phyloP scores from a whole-genome alignment of 257 asterid genomes.

The Lavandula angustifolia region DNA sequence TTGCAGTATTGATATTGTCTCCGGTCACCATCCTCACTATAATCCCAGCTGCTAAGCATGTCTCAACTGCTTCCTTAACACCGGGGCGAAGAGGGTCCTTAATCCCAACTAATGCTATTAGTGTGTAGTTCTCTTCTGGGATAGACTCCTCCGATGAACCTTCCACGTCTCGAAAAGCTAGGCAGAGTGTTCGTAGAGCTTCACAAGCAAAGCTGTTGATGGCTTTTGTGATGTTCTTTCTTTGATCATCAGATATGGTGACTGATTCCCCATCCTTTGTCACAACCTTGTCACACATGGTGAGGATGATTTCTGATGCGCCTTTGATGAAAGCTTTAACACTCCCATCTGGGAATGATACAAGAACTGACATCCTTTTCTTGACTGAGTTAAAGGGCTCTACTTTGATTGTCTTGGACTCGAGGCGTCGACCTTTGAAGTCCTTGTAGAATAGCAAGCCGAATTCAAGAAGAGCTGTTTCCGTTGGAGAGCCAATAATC shows the following conservation, averaged over 20 bases:
- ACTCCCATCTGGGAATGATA: constrained; percentile 38
- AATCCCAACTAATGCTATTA: constrained; percentile 69
- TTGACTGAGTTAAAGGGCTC: constrained; percentile 78
- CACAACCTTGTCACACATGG: constrained; percentile 54
- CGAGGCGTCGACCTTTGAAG: constrained; percentile 34
- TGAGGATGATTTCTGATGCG: constrained; percentile 63
- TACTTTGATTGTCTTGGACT: constrained; percentile 45
- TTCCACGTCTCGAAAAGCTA: constrained; percentile 58
- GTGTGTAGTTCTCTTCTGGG: constrained; percentile 59
- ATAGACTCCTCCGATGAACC: constrained; percentile 38
- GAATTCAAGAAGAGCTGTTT: constrained; percentile 66
- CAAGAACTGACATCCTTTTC: constrained; percentile 79
- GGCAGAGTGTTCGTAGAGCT: constrained; percentile 71
- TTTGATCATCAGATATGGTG: constrained; percentile 48
- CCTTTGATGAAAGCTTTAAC: constrained; percentile 64
- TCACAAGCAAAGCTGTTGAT: constrained; percentile 60
- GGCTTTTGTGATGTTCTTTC: constrained; percentile 41
- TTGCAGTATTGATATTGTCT: constrained; percentile 79
- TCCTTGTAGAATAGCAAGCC: constrained; percentile 50
- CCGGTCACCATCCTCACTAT: constrained; percentile 83
- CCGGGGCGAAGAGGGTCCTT: constrained; percentile 82
- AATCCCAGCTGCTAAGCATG: constrained; percentile 78
- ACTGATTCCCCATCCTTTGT: constrained; percentile 54
- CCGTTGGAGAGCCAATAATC: constrained; percentile 79
- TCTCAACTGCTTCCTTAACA: constrained; percentile 70